Base-by-base conservation (phyloP, 73 alveolate species). In the Tetrahymena thermophila region DNA sequence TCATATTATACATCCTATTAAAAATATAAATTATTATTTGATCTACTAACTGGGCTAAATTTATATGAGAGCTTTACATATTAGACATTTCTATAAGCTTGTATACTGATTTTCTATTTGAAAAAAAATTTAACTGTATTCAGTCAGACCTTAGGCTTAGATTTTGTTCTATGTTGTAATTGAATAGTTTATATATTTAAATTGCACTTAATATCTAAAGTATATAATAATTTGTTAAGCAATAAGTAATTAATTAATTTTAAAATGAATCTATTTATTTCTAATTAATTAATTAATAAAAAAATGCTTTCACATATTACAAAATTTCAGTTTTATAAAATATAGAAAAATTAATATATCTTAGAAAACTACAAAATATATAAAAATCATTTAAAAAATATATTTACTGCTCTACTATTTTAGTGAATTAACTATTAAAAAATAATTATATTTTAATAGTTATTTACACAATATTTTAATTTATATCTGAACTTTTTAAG, bases 1-100 rank as follows among this genome's bases (percentile, higher is more conserved):
- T 96, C 96, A 97, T 96, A 84, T 97, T 98, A 94, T 97, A 98
- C 13, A 25, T 0, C 89, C 89, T 71, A 10, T 28, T 71, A n/a
- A 28, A 4, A 71, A 71, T 71, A 71, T 3, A 15, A 50, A 19
- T 50, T 19, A 50, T 50, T 15, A 50, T 50, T 50, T 10, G 31
- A 15, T 14, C 31, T 2, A 2, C 83, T 19, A 50, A 6, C 3
- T 15, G 28, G 10, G 31, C 83, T 50, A 71, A 71, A 71, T 23
- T 55, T 55, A n/a, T 23, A 71, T 71, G 31, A 71, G 89, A 19
- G 23, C 5, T 19, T 71, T 71, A 71, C 89, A 71, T 71, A 71
- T 71, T 71, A n/a, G 89, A 71, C 89, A 71, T 71, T 71, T 71
- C 31, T 13, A 28, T 31, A 21, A 71, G 37, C 1, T 28, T 10